Evolutionary conservation across 768 basidiomycete species (phyloP), one percentile per base, ranked within the genome.

Genomic region (Phaffia australis): DNA sequence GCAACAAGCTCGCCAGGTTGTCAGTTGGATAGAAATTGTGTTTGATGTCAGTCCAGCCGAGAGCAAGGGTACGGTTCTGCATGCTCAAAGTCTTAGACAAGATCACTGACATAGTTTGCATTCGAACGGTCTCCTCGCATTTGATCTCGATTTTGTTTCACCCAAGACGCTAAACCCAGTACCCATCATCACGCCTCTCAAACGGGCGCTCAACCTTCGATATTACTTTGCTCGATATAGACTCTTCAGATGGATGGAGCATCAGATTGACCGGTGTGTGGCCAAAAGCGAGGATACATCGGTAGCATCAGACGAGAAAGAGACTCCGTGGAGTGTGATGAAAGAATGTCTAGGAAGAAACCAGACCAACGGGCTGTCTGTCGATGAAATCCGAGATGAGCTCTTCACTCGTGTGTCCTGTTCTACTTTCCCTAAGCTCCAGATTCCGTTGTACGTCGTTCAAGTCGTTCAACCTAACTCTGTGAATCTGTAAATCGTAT

Each of bases 231-330:
- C 56, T 57, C 56, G 56, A 57, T 57, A 57, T 32, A n/a, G 16
- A n/a, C 56, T 57, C 23, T 57, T 57, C 23, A 57, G 32, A 29
- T 57, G 56, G 56, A 57, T 57, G 56, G 56, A 57, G 14, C 27
- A 57, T 3, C 56, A 57, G 27, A 25, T 57, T 16, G 23, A 57
- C 16, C 27, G 56, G 27, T 25, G 27, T 32, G 7, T 57, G 25
- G 16, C 25, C 19, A 6, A 25, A 19, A 6, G 7, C 23, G 35
- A 42, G 6, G 5, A 2, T 2, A 15, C 27, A 7, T 25, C 27
- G 56, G 27, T 29, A 6, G 27, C 7, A 27, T 7, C 16, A 29
- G 18, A 25, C 16, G 27, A 2, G 27, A 57, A n/a, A 23, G 19
- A 4, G 9, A 32, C 19, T 32, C 27, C 3, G 7, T 23, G 56